Base-by-base conservation (phyloP, 768 basidiomycete species). In the Tylopilus rubrobrunneus region DNA sequence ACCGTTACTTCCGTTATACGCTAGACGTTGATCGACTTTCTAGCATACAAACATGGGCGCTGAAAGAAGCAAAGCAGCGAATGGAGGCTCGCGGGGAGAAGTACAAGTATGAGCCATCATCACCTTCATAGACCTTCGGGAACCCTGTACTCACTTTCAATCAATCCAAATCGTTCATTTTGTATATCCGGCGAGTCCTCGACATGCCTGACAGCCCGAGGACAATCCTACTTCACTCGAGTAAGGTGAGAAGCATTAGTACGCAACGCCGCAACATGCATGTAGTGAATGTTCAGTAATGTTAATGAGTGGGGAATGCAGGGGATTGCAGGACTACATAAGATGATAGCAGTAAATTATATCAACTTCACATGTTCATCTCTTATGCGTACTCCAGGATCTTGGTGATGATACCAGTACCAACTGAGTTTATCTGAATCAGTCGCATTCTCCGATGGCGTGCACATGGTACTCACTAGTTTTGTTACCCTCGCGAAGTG, bases 61-160 rank as follows among this genome's bases (percentile, higher is more conserved):
- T 94, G 67, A 79, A 85, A 59, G 93, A 97, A 71, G 93, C 93
- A 10, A 92, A 93, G 71, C 77, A 76, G 52, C 78, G 93, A 58
- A 91, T 97, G 89, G 91, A 93, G 64, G 92, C 87, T 12, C 83
- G 92, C n/a, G 92, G 90, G 47, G 94, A 95, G 75, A 83, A 86
- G 66, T 86, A 87, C 69, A 83, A 87, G 76, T 92, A 94, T 66
- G 83, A 87, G 65, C 79, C 87, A 27, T 8, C 31, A 31, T 31
- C 31, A 31, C 75, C 79, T 52, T 67, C 68, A 57, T 71, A 68
- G 59, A 56, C 53, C 12, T 44, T 25, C 8, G 48, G n/a, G 45
- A 17, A 19, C 37, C 33, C 4, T 34, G 49, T 60, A 31, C 49
- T 50, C 51, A 37, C 45, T 47, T 47, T 17, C 46, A 12, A 33